Conservation (phyloP, 331 rosid species). For the Saraca asoca region DNA sequence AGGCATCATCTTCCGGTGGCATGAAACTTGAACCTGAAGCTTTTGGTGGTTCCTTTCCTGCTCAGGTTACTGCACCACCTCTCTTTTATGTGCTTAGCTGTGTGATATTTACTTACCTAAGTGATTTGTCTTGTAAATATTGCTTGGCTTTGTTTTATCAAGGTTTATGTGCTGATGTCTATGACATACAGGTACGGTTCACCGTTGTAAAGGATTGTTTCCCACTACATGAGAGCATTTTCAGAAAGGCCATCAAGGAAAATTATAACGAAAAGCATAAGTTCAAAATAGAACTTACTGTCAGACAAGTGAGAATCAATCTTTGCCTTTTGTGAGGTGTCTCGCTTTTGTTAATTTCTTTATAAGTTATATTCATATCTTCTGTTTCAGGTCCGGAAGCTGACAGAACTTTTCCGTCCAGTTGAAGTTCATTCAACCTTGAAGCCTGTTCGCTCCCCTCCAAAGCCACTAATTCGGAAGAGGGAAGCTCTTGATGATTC, state of each 20-base stretch:
- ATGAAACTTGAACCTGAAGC: slow-evolving; percentile 88
- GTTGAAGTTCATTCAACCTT: slow-evolving; percentile 22
- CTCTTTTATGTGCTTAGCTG: too few relatives aligned
- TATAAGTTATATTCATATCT: slow-evolving; percentile 29
- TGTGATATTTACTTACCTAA: slow-evolving; percentile 4
- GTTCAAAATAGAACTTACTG: slow-evolving; percentile 63
- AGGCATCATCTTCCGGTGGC: slow-evolving; percentile 81
- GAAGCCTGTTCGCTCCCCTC: slow-evolving; percentile 41
- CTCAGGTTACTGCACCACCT: slow-evolving; percentile 64
- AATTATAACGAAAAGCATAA: slow-evolving; percentile 59
- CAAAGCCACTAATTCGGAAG: slow-evolving; percentile 38
- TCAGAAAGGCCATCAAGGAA: slow-evolving; percentile 81
- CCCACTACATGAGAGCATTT: slow-evolving; percentile 83
- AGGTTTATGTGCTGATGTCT: slow-evolving; percentile 32
- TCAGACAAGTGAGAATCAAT: slow-evolving; percentile 47
- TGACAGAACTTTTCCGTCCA: slow-evolving; percentile 67
- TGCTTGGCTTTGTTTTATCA: slow-evolving; percentile 29
- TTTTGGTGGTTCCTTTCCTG: slow-evolving; percentile 84
- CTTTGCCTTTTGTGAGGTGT: background rate
- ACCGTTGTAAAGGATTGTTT: slow-evolving; percentile 61
- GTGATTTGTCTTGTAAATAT: too few relatives aligned
- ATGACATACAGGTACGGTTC: slow-evolving; percentile 75
- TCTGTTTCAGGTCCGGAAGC: slow-evolving; percentile 76
- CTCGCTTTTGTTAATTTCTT: slow-evolving; percentile 12
- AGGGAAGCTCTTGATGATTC: slow-evolving; percentile 20